Evolutionary conservation across 2,329 filamentous ascomycete species (phyloP).

Genomic region (Chrysoporthe cubensis): DNA sequence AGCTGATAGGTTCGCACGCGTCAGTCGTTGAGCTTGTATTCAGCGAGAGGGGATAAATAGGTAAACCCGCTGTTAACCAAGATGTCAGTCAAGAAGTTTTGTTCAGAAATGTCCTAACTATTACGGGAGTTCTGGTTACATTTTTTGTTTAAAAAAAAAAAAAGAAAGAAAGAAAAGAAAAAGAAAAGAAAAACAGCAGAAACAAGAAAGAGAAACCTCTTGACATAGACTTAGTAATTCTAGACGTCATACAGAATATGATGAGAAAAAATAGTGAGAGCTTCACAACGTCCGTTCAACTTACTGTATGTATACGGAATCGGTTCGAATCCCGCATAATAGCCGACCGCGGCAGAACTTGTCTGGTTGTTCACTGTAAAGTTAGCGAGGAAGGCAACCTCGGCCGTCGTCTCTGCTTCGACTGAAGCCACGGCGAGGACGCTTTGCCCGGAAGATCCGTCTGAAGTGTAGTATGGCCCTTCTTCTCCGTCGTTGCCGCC

Average conservation of each 20-base stretch:
- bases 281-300: background rate
- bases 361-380: constrained; percentile 6
- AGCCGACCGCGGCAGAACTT: constrained; percentile 14
- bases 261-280: background rate
- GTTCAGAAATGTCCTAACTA: background rate
- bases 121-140: background rate
- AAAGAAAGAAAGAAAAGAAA: no score
- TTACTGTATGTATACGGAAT: constrained; percentile 15
- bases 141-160: no score
- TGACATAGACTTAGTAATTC: background rate
- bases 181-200: no score
- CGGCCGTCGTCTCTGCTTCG: constrained; percentile 14
- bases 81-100: background rate
- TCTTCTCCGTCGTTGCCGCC: constrained; percentile 20
- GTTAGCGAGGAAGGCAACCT: constrained; percentile 8
- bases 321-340: constrained; percentile 15
- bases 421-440: constrained; percentile 16
- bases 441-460: constrained; percentile 21
- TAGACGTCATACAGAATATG: background rate
- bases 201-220: no score
- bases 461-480: constrained; percentile 20
- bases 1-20: constrained; percentile 41
- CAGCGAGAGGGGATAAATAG: constrained; percentile 28
- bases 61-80: constrained; percentile 11
- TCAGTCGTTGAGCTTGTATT: constrained; percentile 32